Evolutionary conservation across 1,284 basidiomycete species (phyloP), one percentile per base, ranked within the genome.

Genomic region (Farysia itapuensis): DNA sequence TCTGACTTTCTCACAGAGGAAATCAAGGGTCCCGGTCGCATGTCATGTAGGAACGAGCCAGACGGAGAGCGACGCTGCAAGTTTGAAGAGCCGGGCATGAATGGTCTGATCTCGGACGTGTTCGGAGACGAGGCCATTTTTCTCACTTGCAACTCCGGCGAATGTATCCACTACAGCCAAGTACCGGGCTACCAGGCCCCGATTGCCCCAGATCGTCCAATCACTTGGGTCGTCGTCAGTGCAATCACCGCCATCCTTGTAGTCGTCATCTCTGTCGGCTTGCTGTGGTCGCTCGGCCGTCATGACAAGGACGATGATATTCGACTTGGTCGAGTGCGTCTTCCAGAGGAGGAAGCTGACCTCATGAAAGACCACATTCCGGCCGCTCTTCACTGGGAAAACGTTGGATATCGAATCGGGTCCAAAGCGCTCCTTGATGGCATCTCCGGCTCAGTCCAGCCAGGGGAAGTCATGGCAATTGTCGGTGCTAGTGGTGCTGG

Each of bases 41-140:
- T 97, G 79, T 86, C 83, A 46, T 95, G 93, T 80, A 85, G 82
- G 60, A 47, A 44, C 13, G 43, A 24, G 5, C 21, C 28, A 75
- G 26, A 50, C n/a, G 58, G 48, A 11, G 35, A 31, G 73, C 81
- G 61, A 76, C 79, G 43, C 4, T 97, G 93, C 79, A 84, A 82
- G 52, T 98, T 98, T 70, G 87, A 92, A 74, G 94, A 98, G 71
- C 90, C 90, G 0, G 90, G 89, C 0, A 96, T 97, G 94, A 95
- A 97, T 74, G 82, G 86, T 25, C 82, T 98, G 38, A 97, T 98
- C 77, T 85, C 87, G 70, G 86, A 88, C 60, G 86, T 98, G 59
- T 97, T 98, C 67, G 94, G 90, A 7, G 94, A 98, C 77, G 81
- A 81, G 1, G 87, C 86, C 68, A 98, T 98, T 75, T 88, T 89